Conservation (phyloP, 2,329 filamentous ascomycete genomes). For the Cladosporium velox region DNA sequence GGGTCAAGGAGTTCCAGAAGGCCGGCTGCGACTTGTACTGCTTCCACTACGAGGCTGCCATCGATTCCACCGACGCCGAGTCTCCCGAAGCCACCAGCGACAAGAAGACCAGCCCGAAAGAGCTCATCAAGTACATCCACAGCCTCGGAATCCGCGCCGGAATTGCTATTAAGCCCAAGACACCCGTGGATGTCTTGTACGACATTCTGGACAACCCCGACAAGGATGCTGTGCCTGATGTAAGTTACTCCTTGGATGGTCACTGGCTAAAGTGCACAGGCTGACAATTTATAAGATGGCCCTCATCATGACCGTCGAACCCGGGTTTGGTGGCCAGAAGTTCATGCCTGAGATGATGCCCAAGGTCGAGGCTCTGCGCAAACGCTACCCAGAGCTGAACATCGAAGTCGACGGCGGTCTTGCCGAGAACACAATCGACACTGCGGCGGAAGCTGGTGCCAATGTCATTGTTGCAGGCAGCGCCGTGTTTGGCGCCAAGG, state of each 20-base stretch:
- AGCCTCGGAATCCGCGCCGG: conserved; percentile 84
- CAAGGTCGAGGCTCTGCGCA: conserved; percentile 82
- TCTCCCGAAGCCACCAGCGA: conserved; percentile 70
- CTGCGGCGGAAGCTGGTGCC: conserved; percentile 90
- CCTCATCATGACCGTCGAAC: conserved; percentile 96
- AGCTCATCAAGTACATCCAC: conserved; percentile 89
- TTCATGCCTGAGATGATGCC: conserved; percentile 97
- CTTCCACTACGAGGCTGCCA: conserved; percentile 98
- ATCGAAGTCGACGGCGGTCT: conserved; percentile 97
- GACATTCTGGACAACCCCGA: conserved; percentile 77
- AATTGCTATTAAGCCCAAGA: conserved; percentile 93
- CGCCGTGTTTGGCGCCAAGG: conserved; percentile 89
- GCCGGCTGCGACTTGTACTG: conserved; percentile 98
- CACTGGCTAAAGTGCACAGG: background rate
- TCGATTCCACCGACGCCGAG: conserved; percentile 79
- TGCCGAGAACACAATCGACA: conserved; percentile 84
- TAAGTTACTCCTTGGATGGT: conserved; percentile 51
- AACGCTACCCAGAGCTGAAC: conserved; percentile 85
- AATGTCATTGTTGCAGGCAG: conserved; percentile 98
- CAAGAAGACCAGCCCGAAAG: conserved; percentile 74
- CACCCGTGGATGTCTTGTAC: conserved; percentile 86
- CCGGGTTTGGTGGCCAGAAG: conserved; percentile 95
- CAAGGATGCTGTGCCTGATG: conserved; percentile 80
- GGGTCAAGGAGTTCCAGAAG: conserved; percentile 92
- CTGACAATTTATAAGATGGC: conserved; percentile 67